Evolutionary conservation across 345 rosid species (phyloP), one percentile per base, ranked within the genome.

Genomic region (Syzygium jambos): DNA sequence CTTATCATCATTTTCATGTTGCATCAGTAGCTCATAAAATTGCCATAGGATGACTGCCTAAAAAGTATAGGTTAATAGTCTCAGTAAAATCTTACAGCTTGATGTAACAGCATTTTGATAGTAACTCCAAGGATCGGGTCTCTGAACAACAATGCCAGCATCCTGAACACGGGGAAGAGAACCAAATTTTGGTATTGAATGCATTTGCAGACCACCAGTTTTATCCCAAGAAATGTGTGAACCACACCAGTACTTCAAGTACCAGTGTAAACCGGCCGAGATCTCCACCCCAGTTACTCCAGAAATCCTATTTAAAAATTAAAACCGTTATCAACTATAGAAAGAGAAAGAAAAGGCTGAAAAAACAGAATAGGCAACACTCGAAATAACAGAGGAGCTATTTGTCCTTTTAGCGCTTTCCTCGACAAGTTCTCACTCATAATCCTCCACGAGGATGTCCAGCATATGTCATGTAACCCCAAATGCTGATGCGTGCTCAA

Each of bases 101-200:
- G 95, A 95, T 53, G 95, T 90, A 90, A 95, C 97, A 86, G 96
- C 97, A 91, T 95, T 95, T 93, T 94, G 96, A 89, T 95, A 95
- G 92, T 95, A 94, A 90, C 90, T 95, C 97, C 95, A 94, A 52
- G 97, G 95, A 73, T 87, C 61, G 11, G 96, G 94, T 89, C 97
- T 91, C 84, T 52, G 88, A 84, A 93, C 92, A 89, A 95, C 88
- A 27, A 94, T 85, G 51, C 93, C 91, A 77, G 53, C 86, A 92
- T 91, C 93, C 86, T 87, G 91, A 88, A 95, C 91, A 84, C 61
- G 93, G 30, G 95, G 97, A 88, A 95, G 92, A 85, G 87, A 87
- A 27, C 94, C 95, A 86, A 87, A 85, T 57, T 88, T 90, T 43
- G 96, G 95, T 51, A 92, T 15, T 15, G 94, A 93, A 59, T 85